A percentile compares a stretch with the other conserved stretches of the same genome.
phyloP scores from a whole-genome alignment of 129 eudicot genomes.

The Pittosporum tobira region DNA sequence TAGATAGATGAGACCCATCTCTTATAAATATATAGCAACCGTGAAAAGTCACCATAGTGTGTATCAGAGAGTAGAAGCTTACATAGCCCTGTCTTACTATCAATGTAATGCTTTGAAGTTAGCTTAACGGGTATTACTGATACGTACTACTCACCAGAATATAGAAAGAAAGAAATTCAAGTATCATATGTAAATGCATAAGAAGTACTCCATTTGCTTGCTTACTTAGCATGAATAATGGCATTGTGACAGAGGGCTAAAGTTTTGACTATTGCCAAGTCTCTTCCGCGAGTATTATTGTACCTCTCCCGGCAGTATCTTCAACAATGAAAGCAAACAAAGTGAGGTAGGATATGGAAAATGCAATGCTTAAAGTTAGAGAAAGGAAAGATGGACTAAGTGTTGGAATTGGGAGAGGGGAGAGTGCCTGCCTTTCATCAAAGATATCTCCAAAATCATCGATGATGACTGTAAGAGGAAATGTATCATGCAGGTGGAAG shows the following conservation, averaged over 20 bases:
- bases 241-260: slow-evolving; percentile 73
- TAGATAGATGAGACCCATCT: slow-evolving; percentile 81
- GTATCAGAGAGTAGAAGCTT: slow-evolving; percentile 74
- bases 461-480: slow-evolving; percentile 51
- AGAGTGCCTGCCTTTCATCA: slow-evolving; percentile 57
- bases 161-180: not conserved
- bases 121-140: not conserved
- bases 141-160: not conserved
- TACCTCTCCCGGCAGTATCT: slow-evolving; percentile 65
- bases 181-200: not conserved
- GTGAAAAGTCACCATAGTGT: slow-evolving; percentile 71
- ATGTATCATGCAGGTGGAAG: slow-evolving; percentile 51
- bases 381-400: not conserved
- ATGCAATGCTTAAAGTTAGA: no score
- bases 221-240: slow-evolving; percentile 62
- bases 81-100: slow-evolving; percentile 57
- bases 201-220: not conserved
- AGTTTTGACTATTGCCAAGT: slow-evolving; percentile 60
- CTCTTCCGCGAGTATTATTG: slow-evolving; percentile 67
- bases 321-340: slow-evolving; percentile 11
- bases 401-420: not conserved
- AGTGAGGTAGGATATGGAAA: not conserved
- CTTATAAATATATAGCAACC: slow-evolving; percentile 66
- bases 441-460: slow-evolving; percentile 72
- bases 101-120: slow-evolving; percentile 3